A percentile compares a stretch with the other conserved stretches of the same genome.
Conservation (phyloP, 257 asterid species). For the Cruciata laevipes region DNA sequence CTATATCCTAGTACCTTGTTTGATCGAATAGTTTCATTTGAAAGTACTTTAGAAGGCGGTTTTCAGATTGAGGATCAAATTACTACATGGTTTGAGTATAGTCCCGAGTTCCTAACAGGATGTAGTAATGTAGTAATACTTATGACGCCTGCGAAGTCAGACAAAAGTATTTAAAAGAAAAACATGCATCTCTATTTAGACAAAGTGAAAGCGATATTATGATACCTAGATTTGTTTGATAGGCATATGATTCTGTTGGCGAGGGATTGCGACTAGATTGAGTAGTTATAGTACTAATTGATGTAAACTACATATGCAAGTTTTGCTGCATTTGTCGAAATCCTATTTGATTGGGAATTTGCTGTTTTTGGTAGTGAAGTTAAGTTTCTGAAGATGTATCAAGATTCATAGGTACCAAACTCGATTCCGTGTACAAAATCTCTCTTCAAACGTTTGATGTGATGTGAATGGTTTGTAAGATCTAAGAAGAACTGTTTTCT, state of each 20-base stretch:
- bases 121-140: neutral
- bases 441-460: neutral
- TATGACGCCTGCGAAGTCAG: no score
- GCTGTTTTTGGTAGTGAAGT: neutral
- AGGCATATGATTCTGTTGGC: neutral
- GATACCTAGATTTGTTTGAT: neutral
- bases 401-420: neutral
- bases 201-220: no score
- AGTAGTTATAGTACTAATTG: neutral
- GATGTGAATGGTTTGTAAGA: neutral
- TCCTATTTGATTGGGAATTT: neutral
- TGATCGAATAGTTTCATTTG: neutral
- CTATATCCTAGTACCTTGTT: neutral
- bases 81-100: neutral
- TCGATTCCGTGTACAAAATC: neutral
- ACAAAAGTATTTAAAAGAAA: no score
- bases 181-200: neutral
- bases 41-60: neutral
- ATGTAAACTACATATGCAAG: neutral
- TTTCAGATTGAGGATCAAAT: neutral
- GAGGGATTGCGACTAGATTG: neutral
- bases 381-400: neutral
- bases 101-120: no score
- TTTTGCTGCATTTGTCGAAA: neutral
- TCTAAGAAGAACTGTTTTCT: neutral